Base-by-base conservation (phyloP, 345 rosid species). In the Arabidopsis arenosa region DNA sequence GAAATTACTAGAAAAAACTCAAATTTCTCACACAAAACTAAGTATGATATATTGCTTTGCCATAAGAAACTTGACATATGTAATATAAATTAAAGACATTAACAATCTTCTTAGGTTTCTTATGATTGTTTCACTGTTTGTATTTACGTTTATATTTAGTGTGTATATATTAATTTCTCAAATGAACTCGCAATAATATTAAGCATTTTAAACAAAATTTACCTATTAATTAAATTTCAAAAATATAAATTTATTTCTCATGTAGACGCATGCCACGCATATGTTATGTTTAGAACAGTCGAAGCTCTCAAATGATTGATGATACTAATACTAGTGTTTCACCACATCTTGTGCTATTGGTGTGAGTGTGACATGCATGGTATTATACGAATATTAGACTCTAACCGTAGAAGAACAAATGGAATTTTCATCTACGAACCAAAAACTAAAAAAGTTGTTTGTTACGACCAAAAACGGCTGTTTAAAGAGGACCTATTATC, bases 401-500 rank as follows among this genome's bases (percentile, higher is more conserved):
- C 39, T 10, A 23, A 37, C 47, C 3, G 39, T 21, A 35, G 45
- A 26, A 2, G 66, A 47, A 26, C 2, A 48, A 61, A 49, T 15
- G 18, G 52, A 72, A 62, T 51, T 48, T 61, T 3, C 13, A 8
- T 45, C 55, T 41, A 39, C 11, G 21, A 52, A 32, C 56, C 5
- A 52, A 39, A 23, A 5, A n/a, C 2, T 7, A 4, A 3, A 6
- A n/a, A 40, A 73, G 45, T 28, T 43, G 36, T 41, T 54, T 64
- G 14, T 35, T 55, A 10, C 8, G 26, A 5, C 14, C 11, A 48
- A 17, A 53, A 52, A 18, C 18, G 6, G 78, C 49, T 65, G 71
- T 55, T 59, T 63, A 54, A 74, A 73, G 39, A 65, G 39, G 72
- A 55, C 65, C 58, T 44, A 17, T 39, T 17, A 7, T 40, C 37